These are phyloP conservation scores for Plenodomus lindquistii DNA, from an alignment of 2,329 filamentous ascomycete genomes.

Conservation along the genomic window DNA sequence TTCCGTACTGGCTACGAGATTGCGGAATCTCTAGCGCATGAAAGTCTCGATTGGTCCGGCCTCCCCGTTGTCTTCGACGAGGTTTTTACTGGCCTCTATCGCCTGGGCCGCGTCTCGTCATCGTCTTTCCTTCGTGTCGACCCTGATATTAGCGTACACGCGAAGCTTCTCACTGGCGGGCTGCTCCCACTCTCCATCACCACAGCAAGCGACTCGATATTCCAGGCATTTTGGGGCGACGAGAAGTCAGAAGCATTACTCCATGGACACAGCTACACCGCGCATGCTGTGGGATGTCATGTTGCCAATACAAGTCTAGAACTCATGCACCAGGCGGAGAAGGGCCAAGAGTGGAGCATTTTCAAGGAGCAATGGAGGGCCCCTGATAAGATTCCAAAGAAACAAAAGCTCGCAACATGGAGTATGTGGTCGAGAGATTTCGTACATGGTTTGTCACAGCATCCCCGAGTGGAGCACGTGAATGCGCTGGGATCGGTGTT, in stretches of 20 bases:
- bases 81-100: conserved; percentile 84
- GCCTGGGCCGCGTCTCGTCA: conserved; percentile 72
- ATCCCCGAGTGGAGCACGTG: conserved; percentile 62
- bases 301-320: conserved; percentile 71
- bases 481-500: conserved; percentile 77
- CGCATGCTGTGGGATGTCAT: conserved; percentile 78
- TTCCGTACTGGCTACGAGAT: conserved; percentile 48
- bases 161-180: conserved; percentile 82
- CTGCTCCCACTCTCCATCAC: conserved; percentile 78
- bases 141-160: conserved; percentile 78
- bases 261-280: conserved; percentile 87
- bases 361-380: conserved; percentile 2
- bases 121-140: conserved; percentile 70
- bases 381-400: background rate
- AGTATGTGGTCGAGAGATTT: conserved; percentile 71
- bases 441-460: conserved; percentile 62
- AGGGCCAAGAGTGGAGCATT: conserved; percentile 1
- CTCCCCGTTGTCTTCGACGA: conserved; percentile 83
- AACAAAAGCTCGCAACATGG: conserved; percentile 51
- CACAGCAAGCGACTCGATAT: conserved; percentile 73
- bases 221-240: conserved; percentile 68
- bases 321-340: conserved; percentile 50
- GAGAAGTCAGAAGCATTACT: conserved; percentile 79
- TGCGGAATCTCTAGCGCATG: background rate
- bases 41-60: conserved; percentile 63